Conservation (phyloP, 2,329 filamentous ascomycete genomes). For the Drechslerella stenobrocha region DNA sequence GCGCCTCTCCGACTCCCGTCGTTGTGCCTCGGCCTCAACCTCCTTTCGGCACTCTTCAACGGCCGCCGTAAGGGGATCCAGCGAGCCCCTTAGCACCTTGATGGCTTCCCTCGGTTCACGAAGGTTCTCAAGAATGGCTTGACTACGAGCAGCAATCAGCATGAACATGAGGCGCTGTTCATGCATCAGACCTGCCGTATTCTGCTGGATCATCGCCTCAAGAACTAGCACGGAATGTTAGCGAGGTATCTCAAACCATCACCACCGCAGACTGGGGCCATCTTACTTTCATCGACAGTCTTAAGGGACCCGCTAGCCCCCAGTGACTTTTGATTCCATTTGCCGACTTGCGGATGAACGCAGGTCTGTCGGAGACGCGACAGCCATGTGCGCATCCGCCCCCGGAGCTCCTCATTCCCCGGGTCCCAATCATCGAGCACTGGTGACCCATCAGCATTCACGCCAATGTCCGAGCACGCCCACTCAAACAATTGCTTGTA, state of each 20-base stretch:
- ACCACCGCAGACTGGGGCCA: not conserved
- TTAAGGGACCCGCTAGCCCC: slow-evolving; percentile 70
- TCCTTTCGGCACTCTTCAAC: slow-evolving; percentile 69
- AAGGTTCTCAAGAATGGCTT: slow-evolving; percentile 66
- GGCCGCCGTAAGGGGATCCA: slow-evolving; percentile 57
- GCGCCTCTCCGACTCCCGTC: slow-evolving; percentile 53
- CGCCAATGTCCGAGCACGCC: slow-evolving; percentile 71
- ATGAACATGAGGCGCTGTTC: slow-evolving; percentile 71
- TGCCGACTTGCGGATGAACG: slow-evolving; percentile 80
- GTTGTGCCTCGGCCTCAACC: slow-evolving; percentile 61
- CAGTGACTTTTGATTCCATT: slow-evolving; percentile 66
- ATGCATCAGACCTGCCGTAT: slow-evolving; percentile 66
- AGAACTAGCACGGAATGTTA: slow-evolving; percentile 66
- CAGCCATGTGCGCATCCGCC: slow-evolving; percentile 78
- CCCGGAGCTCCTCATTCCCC: slow-evolving; percentile 62
- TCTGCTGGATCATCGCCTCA: slow-evolving; percentile 87
- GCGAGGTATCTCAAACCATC: not conserved
- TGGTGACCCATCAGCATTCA: slow-evolving; percentile 60
- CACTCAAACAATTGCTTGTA: slow-evolving; percentile 75
- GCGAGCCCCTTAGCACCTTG: slow-evolving; percentile 66
- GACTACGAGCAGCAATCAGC: slow-evolving; percentile 69
- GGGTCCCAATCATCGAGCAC: slow-evolving; percentile 65
- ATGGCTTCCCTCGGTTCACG: slow-evolving; percentile 65
- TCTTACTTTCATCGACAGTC: slow-evolving; percentile 66
- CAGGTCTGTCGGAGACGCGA: slow-evolving; percentile 77